Base-by-base conservation (phyloP, 306 rosid species). In the Cucurbita moschata region DNA sequence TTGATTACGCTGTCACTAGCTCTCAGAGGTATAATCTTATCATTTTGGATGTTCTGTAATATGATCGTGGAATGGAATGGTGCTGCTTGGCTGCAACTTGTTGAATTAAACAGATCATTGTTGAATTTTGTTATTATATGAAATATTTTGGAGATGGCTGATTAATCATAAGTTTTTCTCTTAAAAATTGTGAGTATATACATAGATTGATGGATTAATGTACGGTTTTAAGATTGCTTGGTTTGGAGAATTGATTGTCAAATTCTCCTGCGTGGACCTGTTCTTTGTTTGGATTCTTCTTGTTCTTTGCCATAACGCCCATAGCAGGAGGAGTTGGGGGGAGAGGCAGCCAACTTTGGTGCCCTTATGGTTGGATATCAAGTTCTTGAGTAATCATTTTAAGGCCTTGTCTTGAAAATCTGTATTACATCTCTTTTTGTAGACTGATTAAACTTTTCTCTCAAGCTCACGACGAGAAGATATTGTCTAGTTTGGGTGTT, bases 1-100 rank as follows among this genome's bases (percentile, higher is more conserved):
- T 80, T 47, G 81, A 90, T 6, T 94, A 90, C 62, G 97, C 97
- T 37, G 60, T 90, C 75, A 94, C 97, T 18, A 61, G 79, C 74
- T 82, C 92, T 50, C 82, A 85, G 12, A 90, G 98, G 98, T 86
- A 65, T 4, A 19, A 47, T 16, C 5, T 58, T 11, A 52, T 54
- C 51, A 5, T 50, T 50, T 30, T 30, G 35, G 35, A 30, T 30
- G 35, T 30, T 57, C 14, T 58, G 40, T 26, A 59, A 13, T 26
- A 30, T 59, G 15, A 30, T 59, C 42, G 30, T 10, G 16, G 63
- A 26, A 59, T 10, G 16, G 63, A 26, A 57, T 10, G 16, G 62
- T 9, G 38, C 9, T 26, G 16, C 43, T 59, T 60, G 10, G 44
- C 46, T 61, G 11, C 12, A 61, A 7, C 69, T 39, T 62, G 13